Evolutionary conservation across 2,329 filamentous ascomycete genomes (phyloP).

Genomic region (Aspergillus alliaceus): DNA sequence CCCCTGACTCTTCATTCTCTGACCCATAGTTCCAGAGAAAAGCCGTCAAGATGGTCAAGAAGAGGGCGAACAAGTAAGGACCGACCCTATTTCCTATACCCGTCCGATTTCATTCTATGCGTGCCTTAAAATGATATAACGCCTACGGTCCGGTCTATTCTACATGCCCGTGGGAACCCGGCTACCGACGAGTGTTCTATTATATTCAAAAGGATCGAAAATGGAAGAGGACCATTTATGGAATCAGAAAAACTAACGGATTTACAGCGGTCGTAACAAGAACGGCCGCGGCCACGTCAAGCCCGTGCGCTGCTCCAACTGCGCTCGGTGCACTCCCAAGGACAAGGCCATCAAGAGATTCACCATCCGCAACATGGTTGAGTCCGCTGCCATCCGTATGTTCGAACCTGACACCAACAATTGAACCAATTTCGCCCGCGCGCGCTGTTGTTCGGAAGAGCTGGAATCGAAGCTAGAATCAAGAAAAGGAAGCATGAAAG

Average conservation of each 20-base stretch:
- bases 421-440: slow-evolving; percentile 13
- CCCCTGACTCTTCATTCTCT: slow-evolving; percentile 26
- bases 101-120: slow-evolving; percentile 28
- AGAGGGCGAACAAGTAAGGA: slow-evolving; percentile 71
- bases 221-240: slow-evolving; percentile 31
- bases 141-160: slow-evolving; percentile 1
- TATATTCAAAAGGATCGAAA: background rate
- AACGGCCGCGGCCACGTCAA: slow-evolving; percentile 99
- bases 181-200: background rate
- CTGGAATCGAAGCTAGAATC: slow-evolving; percentile 7
- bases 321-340: slow-evolving; percentile 91
- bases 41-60: slow-evolving; percentile 71
- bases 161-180: background rate
- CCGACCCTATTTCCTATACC: slow-evolving; percentile 25
- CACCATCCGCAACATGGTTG: slow-evolving; percentile 99
- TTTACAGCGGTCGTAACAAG: slow-evolving; percentile 92
- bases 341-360: slow-evolving; percentile 99
- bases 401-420: slow-evolving; percentile 35
- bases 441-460: slow-evolving; percentile 16
- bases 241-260: slow-evolving; percentile 15
- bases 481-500: background rate
- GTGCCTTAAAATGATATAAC: slow-evolving; percentile 2
- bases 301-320: slow-evolving; percentile 93
- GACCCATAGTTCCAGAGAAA: slow-evolving; percentile 36
- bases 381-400: slow-evolving; percentile 99